Evolutionary conservation across 78 protist genomes (phyloP), one percentile per base, ranked within the genome.

Genomic region (Speleostelium caveatum): DNA sequence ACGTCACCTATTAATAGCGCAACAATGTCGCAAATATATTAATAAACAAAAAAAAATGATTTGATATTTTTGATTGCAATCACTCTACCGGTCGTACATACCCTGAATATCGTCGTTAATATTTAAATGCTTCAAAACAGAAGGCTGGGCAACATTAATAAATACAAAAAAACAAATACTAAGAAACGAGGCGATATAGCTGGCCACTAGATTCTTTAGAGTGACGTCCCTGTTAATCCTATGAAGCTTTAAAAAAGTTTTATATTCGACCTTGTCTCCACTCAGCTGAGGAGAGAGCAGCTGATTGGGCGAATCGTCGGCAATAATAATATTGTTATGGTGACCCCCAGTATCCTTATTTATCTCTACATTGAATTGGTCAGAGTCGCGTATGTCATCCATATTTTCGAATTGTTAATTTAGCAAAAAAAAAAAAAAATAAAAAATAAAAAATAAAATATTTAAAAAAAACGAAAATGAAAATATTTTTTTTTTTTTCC

Each of bases 101-200:
- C 88, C 90, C 69, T 67, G 76, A 32, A 59, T 26, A 33, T 83
- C 78, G 26, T 83, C 79, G 7, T 32, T 41, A 53, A 83, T 69
- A 42, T 45, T 30, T 41, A 83, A 35, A 39, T 60, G 56, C n/a
- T 61, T 58, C 38, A 83, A 32, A 32, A 83, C 69, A 32, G 55
- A 26, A 1, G 90, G 90, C 59, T 83, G 90, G 8, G 90, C 90
- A 2, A 83, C 90, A 83, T 83, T 83, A 12, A 83, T 83, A 38
- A 83, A 83, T 16, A 83, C 90, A 69, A 83, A 69, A 42, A 83
- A 83, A 61, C 90, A 83, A 38, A 83, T 83, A 59, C 79, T 69
- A 12, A 83, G 77, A 24, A 83, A 83, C 17, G 79, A 69, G 1
- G 71, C 90, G 7, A 83, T 2, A 83, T 83, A 83, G 36, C 90